Conservation (phyloP, 2,329 filamentous ascomycete genomes). For the Cylindrodendrum hubeiense region DNA sequence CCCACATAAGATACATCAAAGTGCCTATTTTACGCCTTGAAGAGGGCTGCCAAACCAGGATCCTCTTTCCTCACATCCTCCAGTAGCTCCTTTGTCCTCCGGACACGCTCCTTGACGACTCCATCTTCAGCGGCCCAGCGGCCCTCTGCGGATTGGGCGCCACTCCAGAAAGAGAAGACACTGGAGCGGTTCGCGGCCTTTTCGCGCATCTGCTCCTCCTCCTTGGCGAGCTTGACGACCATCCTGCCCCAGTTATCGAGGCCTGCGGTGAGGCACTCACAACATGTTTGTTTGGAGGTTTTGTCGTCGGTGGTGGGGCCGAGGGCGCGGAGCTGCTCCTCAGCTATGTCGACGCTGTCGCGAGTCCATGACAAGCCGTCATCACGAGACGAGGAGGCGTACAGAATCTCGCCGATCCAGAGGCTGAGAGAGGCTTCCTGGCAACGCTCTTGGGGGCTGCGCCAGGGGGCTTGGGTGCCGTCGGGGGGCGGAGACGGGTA, state of each 20-base stretch:
- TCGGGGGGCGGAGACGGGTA: slow-evolving; percentile 80
- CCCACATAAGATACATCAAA: slow-evolving; percentile 4
- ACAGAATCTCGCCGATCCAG: slow-evolving; percentile 95
- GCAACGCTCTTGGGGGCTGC: slow-evolving; percentile 76
- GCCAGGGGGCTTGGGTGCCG: slow-evolving; percentile 75
- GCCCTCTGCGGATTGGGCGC: slow-evolving; percentile 52
- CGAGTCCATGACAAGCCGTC: slow-evolving; percentile 90
- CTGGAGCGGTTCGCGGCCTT: slow-evolving; percentile 42
- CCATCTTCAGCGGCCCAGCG: slow-evolving; percentile 68
- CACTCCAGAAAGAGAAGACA: slow-evolving; percentile 54
- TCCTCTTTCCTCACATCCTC: slow-evolving; percentile 59
- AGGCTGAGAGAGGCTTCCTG: slow-evolving; percentile 89
- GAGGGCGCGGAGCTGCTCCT: slow-evolving; percentile 70
- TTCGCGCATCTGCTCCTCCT: slow-evolving; percentile 59
- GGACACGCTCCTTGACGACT: slow-evolving; percentile 65
- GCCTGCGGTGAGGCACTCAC: slow-evolving; percentile 81
- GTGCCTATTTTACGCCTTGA: slow-evolving; percentile 53
- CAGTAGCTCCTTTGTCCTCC: slow-evolving; percentile 64
- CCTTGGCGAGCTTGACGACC: slow-evolving; percentile 73
- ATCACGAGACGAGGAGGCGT: slow-evolving; percentile 70
- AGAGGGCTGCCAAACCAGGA: slow-evolving; percentile 50
- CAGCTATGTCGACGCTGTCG: slow-evolving; percentile 85
- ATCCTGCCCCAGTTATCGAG: slow-evolving; percentile 88
- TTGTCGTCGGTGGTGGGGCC: slow-evolving; percentile 42
- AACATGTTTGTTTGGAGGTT: slow-evolving; percentile 68